phyloP scores from a whole-genome alignment of 106 monocot species.

The Phalaenopsis aphrodite region DNA sequence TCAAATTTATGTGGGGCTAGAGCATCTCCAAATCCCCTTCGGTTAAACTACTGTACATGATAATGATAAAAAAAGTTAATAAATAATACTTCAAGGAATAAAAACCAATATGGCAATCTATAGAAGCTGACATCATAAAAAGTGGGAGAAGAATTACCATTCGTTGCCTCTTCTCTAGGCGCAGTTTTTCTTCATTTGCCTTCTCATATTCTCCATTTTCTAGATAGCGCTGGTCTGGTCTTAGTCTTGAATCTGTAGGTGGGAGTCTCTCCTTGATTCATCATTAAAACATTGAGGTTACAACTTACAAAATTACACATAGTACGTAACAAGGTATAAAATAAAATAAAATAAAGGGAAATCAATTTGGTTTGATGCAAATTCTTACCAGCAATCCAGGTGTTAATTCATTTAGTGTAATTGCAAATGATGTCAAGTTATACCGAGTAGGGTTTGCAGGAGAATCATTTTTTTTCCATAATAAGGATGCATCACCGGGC shows the following conservation, averaged over 20 bases:
- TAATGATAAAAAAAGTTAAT: not conserved
- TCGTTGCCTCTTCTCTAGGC: slow-evolving; percentile 74
- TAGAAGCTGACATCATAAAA: not conserved
- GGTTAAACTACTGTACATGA: too few species aligned
- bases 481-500: slow-evolving; percentile 13
- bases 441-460: slow-evolving; percentile 44
- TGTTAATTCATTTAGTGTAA: slow-evolving; percentile 52
- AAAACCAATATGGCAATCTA: not conserved
- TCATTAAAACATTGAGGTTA: slow-evolving; percentile 28
- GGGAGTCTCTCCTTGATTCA: slow-evolving; percentile 60
- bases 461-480: slow-evolving; percentile 53
- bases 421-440: slow-evolving; percentile 58
- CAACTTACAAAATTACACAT: slow-evolving; percentile 14
- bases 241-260: slow-evolving; percentile 77
- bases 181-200: slow-evolving; percentile 51
- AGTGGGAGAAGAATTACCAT: slow-evolving; percentile 32
- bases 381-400: slow-evolving; percentile 37
- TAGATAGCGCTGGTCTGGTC: slow-evolving; percentile 68
- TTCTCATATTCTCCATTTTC: slow-evolving; percentile 73
- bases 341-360: not conserved
- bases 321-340: not conserved
- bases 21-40: too few species aligned
- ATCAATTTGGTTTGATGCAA: not conserved
- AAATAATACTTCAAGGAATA: not conserved
- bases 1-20: too few species aligned